Evolutionary conservation across 441 rosid genomes (phyloP), one percentile per base, ranked within the genome.

Genomic region (Metrosideros polymorpha): DNA sequence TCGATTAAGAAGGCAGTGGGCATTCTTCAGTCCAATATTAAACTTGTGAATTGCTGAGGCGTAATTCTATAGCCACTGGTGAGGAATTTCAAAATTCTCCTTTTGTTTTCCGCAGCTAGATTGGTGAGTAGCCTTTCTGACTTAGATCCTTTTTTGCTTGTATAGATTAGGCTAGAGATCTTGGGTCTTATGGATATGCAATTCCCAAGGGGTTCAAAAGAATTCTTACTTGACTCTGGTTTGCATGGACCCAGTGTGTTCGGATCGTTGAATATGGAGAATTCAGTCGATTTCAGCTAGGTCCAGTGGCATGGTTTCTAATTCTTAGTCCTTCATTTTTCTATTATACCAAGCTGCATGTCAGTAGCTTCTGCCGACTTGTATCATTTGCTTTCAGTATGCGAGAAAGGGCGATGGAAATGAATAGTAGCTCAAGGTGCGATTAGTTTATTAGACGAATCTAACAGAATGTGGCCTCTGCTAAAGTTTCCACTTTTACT

Each of bases 101-200:
- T 22, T 39, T 39, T 22, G 79, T 71, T 71, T 71, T 10, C 49
- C 1, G 3, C 79, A 39, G 79, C 79, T 43, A 71, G 49, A 71
- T 71, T 39, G 39, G 79, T 25, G 22, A 71, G 79, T 25, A 39
- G 79, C 49, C 79, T 71, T 39, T 10, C n/a, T 39, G n/a, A 71
- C n/a, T 6, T 10, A 71, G 79, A 39, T 71, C 77, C 77, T 35
- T 29, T 29, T 18, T 59, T 39, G 49, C n/a, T 39, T 71, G 79
- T 5, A 39, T 22, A 39, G n/a, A 39, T 39, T 71, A 71, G 47
- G 79, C n/a, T 71, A 35, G 79, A 71, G 17, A 22, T 71, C n/a
- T 10, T 0, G 1, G 47, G n/a, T 43, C 79, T 22, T 0, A 35
- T 10, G 4, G 1, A 8, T 19, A 12, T 22, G 79, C 12, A 71